These are phyloP conservation scores for Canavalia gladiata DNA, from an alignment of 306 rosid genomes.

Conservation along the genomic window DNA sequence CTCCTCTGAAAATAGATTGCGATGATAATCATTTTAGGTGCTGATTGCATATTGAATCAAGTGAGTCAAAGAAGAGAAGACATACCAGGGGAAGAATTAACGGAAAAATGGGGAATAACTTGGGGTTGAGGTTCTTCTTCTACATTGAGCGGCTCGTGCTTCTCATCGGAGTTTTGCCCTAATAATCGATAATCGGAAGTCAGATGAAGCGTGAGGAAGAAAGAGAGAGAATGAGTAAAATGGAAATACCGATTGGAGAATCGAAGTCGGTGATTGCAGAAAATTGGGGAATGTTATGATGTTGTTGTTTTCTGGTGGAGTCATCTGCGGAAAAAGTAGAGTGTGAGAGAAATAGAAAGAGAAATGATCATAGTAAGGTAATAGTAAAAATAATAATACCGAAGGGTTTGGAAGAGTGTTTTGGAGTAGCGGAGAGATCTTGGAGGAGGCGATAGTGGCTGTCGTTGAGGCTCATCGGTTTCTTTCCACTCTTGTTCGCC, in stretches of 20 bases:
- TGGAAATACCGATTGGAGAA: slow-evolving; percentile 57
- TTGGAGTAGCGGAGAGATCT: slow-evolving; percentile 79
- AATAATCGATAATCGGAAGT: slow-evolving; percentile 23
- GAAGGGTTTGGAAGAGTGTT: slow-evolving; percentile 42
- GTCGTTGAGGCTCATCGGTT: slow-evolving; percentile 81
- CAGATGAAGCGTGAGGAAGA: background rate
- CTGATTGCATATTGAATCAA: background rate
- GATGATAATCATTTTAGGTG: background rate
- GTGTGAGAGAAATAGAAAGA: background rate
- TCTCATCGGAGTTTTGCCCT: slow-evolving; percentile 43
- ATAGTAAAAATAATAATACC: background rate
- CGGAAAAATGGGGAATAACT: slow-evolving; percentile 28
- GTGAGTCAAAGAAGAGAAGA: background rate
- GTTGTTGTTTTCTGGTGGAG: background rate
- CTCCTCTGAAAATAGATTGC: background rate
- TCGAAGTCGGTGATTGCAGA: slow-evolving; percentile 68
- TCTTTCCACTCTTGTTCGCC: slow-evolving; percentile 64
- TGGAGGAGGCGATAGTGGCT: slow-evolving; percentile 86
- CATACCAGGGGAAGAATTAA: slow-evolving; percentile 50
- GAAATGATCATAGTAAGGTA: background rate
- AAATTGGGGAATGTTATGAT: slow-evolving; percentile 54
- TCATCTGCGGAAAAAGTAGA: slow-evolving; percentile 27
- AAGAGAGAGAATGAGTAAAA: background rate
- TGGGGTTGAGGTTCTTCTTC: slow-evolving; percentile 4
- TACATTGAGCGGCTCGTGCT: slow-evolving; percentile 35